Evolutionary conservation across 257 asterid genomes (phyloP), one percentile per base, ranked within the genome.

Genomic region (Ocimum tenuiflorum): DNA sequence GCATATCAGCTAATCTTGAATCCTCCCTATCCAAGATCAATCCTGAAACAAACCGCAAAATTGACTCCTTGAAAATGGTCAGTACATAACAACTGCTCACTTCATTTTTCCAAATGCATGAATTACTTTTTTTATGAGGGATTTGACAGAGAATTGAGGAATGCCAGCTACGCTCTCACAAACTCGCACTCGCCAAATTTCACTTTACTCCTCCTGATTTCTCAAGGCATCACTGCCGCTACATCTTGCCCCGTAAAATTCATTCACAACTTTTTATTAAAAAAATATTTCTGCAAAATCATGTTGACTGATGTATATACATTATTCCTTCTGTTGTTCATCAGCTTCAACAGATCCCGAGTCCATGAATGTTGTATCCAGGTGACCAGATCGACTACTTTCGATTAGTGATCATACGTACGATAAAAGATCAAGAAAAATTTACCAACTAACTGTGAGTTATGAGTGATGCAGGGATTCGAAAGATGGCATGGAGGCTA

Each of bases 1-100:
- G 77, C 73, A 77, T 86, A 11, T 78, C 90, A 36, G 74, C 86
- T 51, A 67, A 70, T 31, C 78, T 86, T 60, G 83, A 86, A 70
- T 60, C 68, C 18, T 61, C 19, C 12, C 66, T 86, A 12, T 47
- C 79, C 7, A 51, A 42, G 33, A 72, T 82, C 69, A 0, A 7
- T 36, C 65, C 81, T 60, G 72, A 81, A 41, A 64, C 94, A 15
- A 71, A 83, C 13, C 57, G 67, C 18, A 72, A 61, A 48, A 79
- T 86, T n/a, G 68, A 81, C 13, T 41, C 48, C 70, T 60, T 86
- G 48, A 75, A 77, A 73, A 81, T 76, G 72, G 94, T 83, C 19
- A 50, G 68, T 48, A 8, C 0, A 36, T 9, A 36, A 8, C 4
- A 39, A 11, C n/a, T 39, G 14, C 14, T 11, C 5, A 42, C 1